Percentiles rank a stretch among this genome's conserved stretches.
Evolutionary conservation across 352 stramenopile genomes (phyloP).

Genomic region (Elongisporangium undulatum): DNA sequence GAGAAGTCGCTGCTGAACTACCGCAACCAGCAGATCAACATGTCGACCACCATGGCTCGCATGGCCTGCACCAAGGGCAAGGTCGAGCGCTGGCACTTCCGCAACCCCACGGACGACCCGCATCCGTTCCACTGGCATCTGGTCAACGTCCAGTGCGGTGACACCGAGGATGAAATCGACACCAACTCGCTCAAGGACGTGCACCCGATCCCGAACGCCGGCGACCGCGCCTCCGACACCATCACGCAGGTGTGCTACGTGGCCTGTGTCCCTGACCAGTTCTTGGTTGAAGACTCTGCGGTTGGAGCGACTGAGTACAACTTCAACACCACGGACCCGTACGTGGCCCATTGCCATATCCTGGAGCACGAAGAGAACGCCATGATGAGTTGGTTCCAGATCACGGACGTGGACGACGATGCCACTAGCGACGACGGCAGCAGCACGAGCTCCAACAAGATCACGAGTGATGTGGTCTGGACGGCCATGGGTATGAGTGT

Average conservation of each 20-base stretch:
- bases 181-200: constrained; percentile 71
- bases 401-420: constrained; percentile 4
- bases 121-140: constrained; percentile 79
- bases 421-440: constrained; percentile 30
- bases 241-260: constrained; percentile 76
- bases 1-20: constrained; percentile 43
- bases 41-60: constrained; percentile 41
- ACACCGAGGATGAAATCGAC: constrained; percentile 50
- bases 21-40: constrained; percentile 48
- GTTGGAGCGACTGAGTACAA: constrained; percentile 49
- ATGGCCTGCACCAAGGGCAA: constrained; percentile 63
- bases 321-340: constrained; percentile 46
- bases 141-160: constrained; percentile 67
- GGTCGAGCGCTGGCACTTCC: constrained; percentile 77
- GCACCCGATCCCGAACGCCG: constrained; percentile 62
- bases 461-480: constrained; percentile 42
- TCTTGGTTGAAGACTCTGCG: constrained; percentile 44
- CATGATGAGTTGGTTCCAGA: constrained; percentile 7
- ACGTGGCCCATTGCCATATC: background rate
- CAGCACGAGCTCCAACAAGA: constrained; percentile 18
- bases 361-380: constrained; percentile 11
- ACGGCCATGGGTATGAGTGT: constrained; percentile 73
- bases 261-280: constrained; percentile 64
- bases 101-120: constrained; percentile 70
- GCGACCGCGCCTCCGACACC: constrained; percentile 16